Evolutionary conservation across 192 early-diverging fungal genomes (phyloP).

Genomic region (Podila minutissima): DNA sequence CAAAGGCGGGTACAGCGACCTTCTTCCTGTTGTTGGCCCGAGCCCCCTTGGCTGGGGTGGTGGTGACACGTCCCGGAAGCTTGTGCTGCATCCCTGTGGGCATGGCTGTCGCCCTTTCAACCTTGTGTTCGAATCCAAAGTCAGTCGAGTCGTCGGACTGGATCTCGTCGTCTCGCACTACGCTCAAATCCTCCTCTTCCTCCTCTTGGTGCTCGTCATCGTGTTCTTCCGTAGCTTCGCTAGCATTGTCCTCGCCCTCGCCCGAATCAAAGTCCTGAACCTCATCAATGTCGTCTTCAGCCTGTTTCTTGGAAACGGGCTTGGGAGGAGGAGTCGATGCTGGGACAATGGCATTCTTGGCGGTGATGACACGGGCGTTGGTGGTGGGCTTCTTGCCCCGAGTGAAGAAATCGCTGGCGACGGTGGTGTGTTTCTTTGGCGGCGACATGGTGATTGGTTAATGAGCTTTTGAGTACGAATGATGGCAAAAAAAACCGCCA

Average conservation of each 20-base stretch:
- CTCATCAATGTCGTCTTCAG: background rate
- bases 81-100: background rate
- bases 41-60: background rate
- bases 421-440: conserved; percentile 14
- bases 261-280: conserved; percentile 2
- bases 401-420: conserved; percentile 23
- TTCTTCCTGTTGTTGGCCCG: background rate
- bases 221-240: background rate
- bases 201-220: background rate
- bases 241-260: conserved; percentile 7
- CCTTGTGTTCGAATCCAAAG: background rate
- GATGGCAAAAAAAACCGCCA: background rate
- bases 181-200: background rate
- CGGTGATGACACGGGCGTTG: conserved; percentile 9
- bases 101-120: conserved; percentile 2
- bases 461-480: background rate
- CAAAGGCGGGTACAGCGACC: conserved; percentile 1
- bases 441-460: conserved; percentile 8
- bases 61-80: background rate
- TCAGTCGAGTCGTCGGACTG: conserved; percentile 18
- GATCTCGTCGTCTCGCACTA: conserved; percentile 17
- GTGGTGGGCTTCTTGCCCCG: conserved; percentile 37
- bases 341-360: conserved; percentile 14
- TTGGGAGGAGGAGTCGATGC: background rate
- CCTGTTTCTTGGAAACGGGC: background rate